Base-by-base conservation (phyloP, 257 asterid genomes). In the Gentiana macrophylla region DNA sequence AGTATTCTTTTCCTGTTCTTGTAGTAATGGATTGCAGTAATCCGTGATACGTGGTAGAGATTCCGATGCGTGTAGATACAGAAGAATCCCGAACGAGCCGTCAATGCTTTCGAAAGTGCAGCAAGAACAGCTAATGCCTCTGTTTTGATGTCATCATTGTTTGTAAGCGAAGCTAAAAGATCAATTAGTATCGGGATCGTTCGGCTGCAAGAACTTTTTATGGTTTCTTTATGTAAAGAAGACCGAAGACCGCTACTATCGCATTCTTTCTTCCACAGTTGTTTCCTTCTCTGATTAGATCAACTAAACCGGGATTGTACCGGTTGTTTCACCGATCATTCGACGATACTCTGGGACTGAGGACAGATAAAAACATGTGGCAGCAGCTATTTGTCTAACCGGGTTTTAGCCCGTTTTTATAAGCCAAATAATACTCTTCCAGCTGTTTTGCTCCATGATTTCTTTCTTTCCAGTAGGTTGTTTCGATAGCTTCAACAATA, bases 311-410 rank as follows among this genome's bases (percentile, higher is more conserved):
- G 84, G 84, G 68, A 83, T 67, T 1, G 70, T 67, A 32, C 67
- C 77, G 2, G 48, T 52, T n/a, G 68, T 75, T 50, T 74, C 86
- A 6, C 91, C 94, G 0, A 83, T 77, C 59, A 61, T 24, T 50
- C 62, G 75, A 6, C 94, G 80, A 37, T 79, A 53, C 36, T 79
- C 82, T 2, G 80, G 79, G 5, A 69, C 55, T 2, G 95, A 83
- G 1, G 84, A 64, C 48, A 86, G 74, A 73, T 83, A 86, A 43
- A 86, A 86, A 1, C 83, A 52, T 3, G 72, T 66, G 1, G 90
- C 95, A 2, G 94, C 95, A 52, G 95, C 95, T 0, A 37, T 76
- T 59, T 86, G 95, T 51, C 62, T 69, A 3, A 82, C 56, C 94
- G 35, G 47, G 41, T 50, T 66, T 83, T 53, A 52, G 15, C 8